Base-by-base conservation (phyloP, 1,284 basidiomycete species). In the Neonothopanus nambi region DNA sequence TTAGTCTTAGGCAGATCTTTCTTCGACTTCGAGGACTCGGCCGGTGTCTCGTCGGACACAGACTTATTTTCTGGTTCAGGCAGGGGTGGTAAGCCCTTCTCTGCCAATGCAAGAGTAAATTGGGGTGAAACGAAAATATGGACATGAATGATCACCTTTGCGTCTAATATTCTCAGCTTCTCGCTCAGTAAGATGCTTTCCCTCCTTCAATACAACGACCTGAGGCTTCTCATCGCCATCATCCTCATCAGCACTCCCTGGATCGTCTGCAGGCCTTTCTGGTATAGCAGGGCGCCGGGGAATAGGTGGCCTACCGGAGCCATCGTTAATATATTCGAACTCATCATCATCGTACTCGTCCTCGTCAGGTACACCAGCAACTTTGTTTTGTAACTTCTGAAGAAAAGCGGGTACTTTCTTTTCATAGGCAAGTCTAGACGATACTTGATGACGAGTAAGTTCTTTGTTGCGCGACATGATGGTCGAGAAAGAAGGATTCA, bases 171-270 rank as follows among this genome's bases (percentile, higher is more conserved):
- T 86, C 75, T 90, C 88, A 2, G 79, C 91, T 63, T 95, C 89
- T 48, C 79, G 70, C 56, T 79, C 84, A 3, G 78, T 84, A 46
- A 95, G 72, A 71, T 95, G 93, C 64, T 91, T 93, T 24, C 92
- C 92, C 61, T 88, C 82, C 64, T 81, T 90, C 60, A 95, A 67
- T 8, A 95, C 92, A 1, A 95, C 89, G 3, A 95, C 83, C 66
- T 91, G 89, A 7, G 92, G 92, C 59, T 80, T 85, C 69, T 95
- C 92, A 60, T 94, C 92, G 0, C 68, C 82, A 40, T 24, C 35
- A 48, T 92, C 89, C 53, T 92, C 92, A 56, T 84, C 84, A 18
- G 77, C 84, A 62, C 85, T 89, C 41, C 88, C 88, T 39, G 82
- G 84, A 59, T 92, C 83, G 56, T 85, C 83, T 23, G 77, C 81